These are phyloP conservation scores for Podosphaera xanthii DNA, from an alignment of 2,329 filamentous ascomycete genomes.

Conservation along the genomic window DNA sequence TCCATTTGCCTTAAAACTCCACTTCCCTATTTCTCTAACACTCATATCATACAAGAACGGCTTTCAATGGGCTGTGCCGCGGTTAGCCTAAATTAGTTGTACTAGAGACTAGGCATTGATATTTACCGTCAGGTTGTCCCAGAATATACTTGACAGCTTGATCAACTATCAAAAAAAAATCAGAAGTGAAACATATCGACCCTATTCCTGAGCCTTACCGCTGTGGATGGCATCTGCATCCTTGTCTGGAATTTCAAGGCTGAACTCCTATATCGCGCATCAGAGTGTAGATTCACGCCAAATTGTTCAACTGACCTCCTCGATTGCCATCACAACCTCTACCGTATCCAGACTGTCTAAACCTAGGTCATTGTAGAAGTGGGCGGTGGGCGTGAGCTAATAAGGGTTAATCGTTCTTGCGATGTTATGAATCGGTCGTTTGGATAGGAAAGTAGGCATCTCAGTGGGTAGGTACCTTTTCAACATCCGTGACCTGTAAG, in stretches of 20 bases:
- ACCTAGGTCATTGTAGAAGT: conserved; percentile 94
- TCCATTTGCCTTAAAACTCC: too few species aligned
- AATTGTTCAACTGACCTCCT: conserved; percentile 41
- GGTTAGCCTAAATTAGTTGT: conserved; percentile 3
- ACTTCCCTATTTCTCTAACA: not conserved
- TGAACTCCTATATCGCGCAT: conserved; percentile 27
- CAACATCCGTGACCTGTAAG: conserved; percentile 40
- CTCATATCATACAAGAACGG: conserved; percentile 12
- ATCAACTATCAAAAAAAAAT: conserved; percentile 30
- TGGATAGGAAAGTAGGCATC: not conserved
- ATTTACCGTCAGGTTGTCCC: conserved; percentile 50
- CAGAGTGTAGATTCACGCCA: conserved; percentile 4
- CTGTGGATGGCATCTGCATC: conserved; percentile 57
- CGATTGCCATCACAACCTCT: conserved; percentile 99
- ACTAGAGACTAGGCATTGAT: too few species aligned
- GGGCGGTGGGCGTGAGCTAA: conserved; percentile 61
- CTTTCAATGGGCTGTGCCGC: conserved; percentile 14
- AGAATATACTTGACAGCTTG: conserved; percentile 57
- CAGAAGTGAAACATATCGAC: conserved; percentile 6
- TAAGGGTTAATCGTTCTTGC: not conserved
- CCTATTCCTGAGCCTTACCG: conserved; percentile 27
- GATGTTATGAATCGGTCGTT: too few species aligned
- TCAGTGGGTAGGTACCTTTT: conserved; percentile 27
- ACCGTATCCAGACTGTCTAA: conserved; percentile 95
- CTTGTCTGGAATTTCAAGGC: conserved; percentile 65